A percentile compares a stretch with the other conserved stretches of the same genome.
phyloP scores from a whole-genome alignment of 208 protist genomes.

The Vickermania spadyakhi region DNA sequence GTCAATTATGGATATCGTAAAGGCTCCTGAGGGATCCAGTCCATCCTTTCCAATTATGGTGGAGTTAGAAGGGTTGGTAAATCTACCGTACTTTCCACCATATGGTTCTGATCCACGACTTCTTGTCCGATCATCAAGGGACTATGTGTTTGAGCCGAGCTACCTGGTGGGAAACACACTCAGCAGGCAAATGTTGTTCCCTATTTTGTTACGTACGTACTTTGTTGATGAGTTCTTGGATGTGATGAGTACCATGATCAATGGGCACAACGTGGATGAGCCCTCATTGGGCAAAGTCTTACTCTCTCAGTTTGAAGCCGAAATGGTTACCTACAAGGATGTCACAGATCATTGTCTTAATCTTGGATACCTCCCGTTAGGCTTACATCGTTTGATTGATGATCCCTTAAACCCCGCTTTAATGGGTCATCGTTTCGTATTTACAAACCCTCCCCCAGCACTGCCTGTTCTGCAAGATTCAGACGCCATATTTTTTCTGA shows the following conservation, averaged over 20 bases:
- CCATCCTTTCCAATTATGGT: slow-evolving; percentile 69
- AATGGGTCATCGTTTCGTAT: slow-evolving; percentile 60
- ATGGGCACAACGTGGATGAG: slow-evolving; percentile 37
- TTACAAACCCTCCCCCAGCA: slow-evolving; percentile 68
- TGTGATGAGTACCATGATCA: slow-evolving; percentile 70
- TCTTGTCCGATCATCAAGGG: slow-evolving; percentile 41
- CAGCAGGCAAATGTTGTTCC: slow-evolving; percentile 69
- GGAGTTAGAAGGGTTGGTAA: slow-evolving; percentile 58
- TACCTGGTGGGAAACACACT: slow-evolving; percentile 78
- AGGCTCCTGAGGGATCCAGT: slow-evolving; percentile 13
- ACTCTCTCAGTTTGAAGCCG: slow-evolving; percentile 30
- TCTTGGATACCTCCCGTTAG: slow-evolving; percentile 57
- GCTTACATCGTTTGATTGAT: slow-evolving; percentile 53
- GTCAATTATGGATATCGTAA: slow-evolving; percentile 63
- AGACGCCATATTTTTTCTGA: slow-evolving; percentile 70
- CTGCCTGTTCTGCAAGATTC: slow-evolving; percentile 40
- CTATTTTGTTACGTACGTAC: slow-evolving; percentile 56
- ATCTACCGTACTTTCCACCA: slow-evolving; percentile 68
- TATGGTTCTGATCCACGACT: slow-evolving; percentile 48
- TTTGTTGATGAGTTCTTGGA: slow-evolving; percentile 80
- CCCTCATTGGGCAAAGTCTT: slow-evolving; percentile 53
- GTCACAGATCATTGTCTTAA: slow-evolving; percentile 58
- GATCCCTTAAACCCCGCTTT: slow-evolving; percentile 47
- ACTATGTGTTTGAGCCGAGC: slow-evolving; percentile 82
- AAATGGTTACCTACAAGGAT: slow-evolving; percentile 64